Percentiles rank a stretch among this genome's conserved stretches.
Evolutionary conservation across 2,329 filamentous ascomycete species (phyloP).

Genomic region (Gaeumannomyces sp.): DNA sequence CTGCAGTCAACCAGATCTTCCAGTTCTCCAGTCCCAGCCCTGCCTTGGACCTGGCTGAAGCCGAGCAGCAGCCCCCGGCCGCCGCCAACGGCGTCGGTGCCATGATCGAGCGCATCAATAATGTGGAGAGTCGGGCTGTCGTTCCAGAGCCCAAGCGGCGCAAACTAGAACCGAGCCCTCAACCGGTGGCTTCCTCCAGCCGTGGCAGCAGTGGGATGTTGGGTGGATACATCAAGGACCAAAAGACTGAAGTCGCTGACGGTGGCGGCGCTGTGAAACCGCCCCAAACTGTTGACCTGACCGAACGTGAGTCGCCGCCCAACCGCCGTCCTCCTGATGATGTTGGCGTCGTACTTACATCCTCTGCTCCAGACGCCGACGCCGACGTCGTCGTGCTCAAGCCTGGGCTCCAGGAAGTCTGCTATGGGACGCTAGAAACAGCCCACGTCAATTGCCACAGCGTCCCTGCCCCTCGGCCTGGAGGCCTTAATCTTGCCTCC

Average conservation of each 20-base stretch:
- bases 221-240: slow-evolving; percentile 26
- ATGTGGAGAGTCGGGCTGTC: slow-evolving; percentile 59
- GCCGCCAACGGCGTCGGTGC: slow-evolving; percentile 36
- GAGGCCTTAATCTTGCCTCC: slow-evolving; percentile 51
- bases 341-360: neutral
- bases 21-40: slow-evolving; percentile 26
- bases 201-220: slow-evolving; percentile 49
- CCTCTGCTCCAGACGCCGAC: slow-evolving; percentile 13
- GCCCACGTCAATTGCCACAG: slow-evolving; percentile 59
- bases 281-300: slow-evolving; percentile 52
- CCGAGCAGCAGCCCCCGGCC: slow-evolving; percentile 10
- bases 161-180: slow-evolving; percentile 38
- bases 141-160: slow-evolving; percentile 58
- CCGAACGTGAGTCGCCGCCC: slow-evolving; percentile 34
- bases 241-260: slow-evolving; percentile 10
- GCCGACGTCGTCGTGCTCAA: slow-evolving; percentile 36
- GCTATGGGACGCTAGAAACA: slow-evolving; percentile 70
- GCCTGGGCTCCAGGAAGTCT: slow-evolving; percentile 64
- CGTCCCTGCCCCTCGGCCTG: slow-evolving; percentile 64
- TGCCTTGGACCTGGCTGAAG: slow-evolving; percentile 16
- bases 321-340: no score
- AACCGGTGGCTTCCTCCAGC: slow-evolving; percentile 23
- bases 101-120: slow-evolving; percentile 72
- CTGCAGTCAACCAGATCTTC: slow-evolving; percentile 23
- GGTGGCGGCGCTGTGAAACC: slow-evolving; percentile 20